phyloP scores from a whole-genome alignment of 441 rosid species.

The Raphanus hybrid region DNA sequence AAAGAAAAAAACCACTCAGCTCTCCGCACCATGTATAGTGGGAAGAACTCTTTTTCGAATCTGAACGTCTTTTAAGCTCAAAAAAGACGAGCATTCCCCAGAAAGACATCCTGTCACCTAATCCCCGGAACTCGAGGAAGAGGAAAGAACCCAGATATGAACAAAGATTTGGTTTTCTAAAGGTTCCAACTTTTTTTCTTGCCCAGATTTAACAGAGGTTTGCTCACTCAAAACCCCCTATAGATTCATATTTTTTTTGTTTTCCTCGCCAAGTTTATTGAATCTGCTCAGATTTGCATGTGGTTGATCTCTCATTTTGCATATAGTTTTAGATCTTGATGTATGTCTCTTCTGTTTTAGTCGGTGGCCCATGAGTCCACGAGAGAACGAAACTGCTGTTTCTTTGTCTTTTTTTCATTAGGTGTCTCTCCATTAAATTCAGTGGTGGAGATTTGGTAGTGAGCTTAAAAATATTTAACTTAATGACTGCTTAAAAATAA shows the following conservation, averaged over 20 bases:
- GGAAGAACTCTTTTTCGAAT: constrained; percentile 12
- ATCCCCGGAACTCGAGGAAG: constrained; percentile 4
- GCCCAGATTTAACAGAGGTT: constrained; percentile 2
- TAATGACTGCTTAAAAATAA: constrained; percentile 12
- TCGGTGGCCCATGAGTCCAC: constrained; percentile 32
- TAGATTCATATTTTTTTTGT: constrained; percentile 3
- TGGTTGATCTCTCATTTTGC: constrained; percentile 29
- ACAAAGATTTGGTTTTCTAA: constrained; percentile 18
- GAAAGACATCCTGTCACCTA: not conserved
- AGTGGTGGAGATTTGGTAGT: constrained; percentile 37
- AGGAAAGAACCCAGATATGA: constrained; percentile 1
- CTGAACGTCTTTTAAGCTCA: constrained; percentile 10
- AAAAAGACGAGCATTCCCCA: constrained; percentile 3
- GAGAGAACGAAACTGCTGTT: constrained; percentile 28
- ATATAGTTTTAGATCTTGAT: constrained; percentile 27
- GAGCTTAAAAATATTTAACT: not conserved
- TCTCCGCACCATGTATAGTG: constrained; percentile 16
- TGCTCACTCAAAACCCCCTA: constrained; percentile 13
- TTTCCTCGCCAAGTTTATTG: not conserved
- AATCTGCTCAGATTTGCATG: constrained; percentile 36
- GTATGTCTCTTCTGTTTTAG: constrained; percentile 12
- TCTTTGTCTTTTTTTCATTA: not conserved
- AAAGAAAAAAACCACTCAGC: constrained; percentile 4
- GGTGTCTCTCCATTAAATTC: constrained; percentile 7
- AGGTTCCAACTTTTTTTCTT: constrained; percentile 6